Evolutionary conservation across 208 protist species (phyloP).

Genomic region (Phytomonas francai): DNA sequence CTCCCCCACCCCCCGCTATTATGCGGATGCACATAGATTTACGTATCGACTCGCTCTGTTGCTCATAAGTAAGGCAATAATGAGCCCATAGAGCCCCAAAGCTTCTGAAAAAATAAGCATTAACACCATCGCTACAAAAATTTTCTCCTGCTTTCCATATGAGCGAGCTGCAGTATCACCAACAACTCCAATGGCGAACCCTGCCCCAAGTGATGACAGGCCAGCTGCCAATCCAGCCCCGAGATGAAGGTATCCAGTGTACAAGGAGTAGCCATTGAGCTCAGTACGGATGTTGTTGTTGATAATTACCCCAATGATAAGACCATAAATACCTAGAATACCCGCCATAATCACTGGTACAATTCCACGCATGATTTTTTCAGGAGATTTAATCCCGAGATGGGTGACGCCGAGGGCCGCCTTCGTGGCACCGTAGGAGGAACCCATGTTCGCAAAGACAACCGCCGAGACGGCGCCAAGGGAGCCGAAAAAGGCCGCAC

Average conservation of each 20-base stretch:
- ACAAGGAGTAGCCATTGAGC: slow-evolving; percentile 55
- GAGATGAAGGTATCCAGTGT: slow-evolving; percentile 93
- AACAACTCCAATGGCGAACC: slow-evolving; percentile 98
- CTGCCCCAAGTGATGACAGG: slow-evolving; percentile 92
- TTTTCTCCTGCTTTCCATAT: slow-evolving; percentile 94
- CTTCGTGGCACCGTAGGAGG: slow-evolving; percentile 99
- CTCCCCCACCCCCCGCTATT: background rate
- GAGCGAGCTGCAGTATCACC: slow-evolving; percentile 93
- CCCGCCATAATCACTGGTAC: slow-evolving; percentile 92
- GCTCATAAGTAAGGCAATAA: slow-evolving; percentile 96
- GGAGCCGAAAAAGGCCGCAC: slow-evolving; percentile 71
- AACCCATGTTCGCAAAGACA: slow-evolving; percentile 94
- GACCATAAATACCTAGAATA: slow-evolving; percentile 99
- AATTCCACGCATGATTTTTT: slow-evolving; percentile 94
- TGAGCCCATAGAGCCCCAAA: slow-evolving; percentile 98
- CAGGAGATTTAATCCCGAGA: slow-evolving; percentile 94
- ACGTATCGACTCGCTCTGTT: slow-evolving; percentile 83
- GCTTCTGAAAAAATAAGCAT: slow-evolving; percentile 99
- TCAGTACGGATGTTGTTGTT: slow-evolving; percentile 89
- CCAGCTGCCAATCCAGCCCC: slow-evolving; percentile 95
- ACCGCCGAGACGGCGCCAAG: slow-evolving; percentile 68
- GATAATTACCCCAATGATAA: slow-evolving; percentile 99
- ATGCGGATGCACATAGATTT: slow-evolving; percentile 36
- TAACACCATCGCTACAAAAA: slow-evolving; percentile 99
- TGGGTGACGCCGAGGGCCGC: slow-evolving; percentile 94